phyloP scores from a whole-genome alignment of 495 filamentous ascomycete genomes.

The Aspergillus biplanus region DNA sequence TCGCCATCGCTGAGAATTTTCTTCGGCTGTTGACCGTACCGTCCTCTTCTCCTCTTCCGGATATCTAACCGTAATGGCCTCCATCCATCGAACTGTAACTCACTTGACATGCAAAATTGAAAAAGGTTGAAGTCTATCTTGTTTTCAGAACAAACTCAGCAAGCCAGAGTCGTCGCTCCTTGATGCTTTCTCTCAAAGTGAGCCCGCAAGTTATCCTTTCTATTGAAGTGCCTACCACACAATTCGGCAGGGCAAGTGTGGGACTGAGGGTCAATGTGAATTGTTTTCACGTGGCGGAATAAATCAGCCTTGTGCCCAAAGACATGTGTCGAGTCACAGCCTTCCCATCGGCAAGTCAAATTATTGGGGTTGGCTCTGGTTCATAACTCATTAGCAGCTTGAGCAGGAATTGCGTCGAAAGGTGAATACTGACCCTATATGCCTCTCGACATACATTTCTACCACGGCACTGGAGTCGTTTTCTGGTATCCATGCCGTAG shows the following conservation, averaged over 20 bases:
- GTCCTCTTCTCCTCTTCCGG: slow-evolving; percentile 56
- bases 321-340: background rate
- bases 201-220: background rate
- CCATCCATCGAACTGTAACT: no score
- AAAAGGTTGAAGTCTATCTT: no score
- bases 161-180: no score
- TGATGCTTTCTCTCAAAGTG: background rate
- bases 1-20: no score
- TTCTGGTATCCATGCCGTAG: no score
- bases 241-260: background rate
- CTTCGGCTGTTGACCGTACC: slow-evolving; percentile 42
- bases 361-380: background rate
- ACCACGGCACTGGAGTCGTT: no score
- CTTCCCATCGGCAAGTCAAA: background rate
- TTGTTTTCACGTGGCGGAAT: background rate
- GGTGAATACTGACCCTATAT: background rate
- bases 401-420: background rate
- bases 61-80: slow-evolving; percentile 61
- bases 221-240: background rate
- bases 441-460: no score
- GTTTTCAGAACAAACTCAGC: no score
- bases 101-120: no score
- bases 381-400: background rate
- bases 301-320: background rate
- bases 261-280: background rate